phyloP scores from a whole-genome alignment of 1,139 yeast species.

The Magnusiomyces suaveolens region DNA sequence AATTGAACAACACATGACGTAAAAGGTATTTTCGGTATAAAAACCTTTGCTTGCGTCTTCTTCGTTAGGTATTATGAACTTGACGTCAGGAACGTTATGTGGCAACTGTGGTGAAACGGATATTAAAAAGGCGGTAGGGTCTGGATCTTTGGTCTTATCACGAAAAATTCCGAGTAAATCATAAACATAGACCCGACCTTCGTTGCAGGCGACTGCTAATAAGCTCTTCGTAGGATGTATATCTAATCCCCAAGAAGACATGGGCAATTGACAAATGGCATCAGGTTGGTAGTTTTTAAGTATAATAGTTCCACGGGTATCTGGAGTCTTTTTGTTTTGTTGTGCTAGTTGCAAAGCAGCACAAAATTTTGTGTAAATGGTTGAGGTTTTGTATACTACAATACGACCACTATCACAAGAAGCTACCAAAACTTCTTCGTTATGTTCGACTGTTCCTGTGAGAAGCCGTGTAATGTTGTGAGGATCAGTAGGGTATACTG shows the following conservation, averaged over 20 bases:
- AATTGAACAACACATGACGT: slow-evolving; percentile 23
- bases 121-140: background rate
- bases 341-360: background rate
- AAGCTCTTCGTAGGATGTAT: slow-evolving; percentile 33
- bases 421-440: slow-evolving; percentile 37
- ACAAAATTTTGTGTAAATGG: slow-evolving; percentile 7
- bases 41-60: slow-evolving; percentile 10
- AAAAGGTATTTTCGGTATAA: slow-evolving; percentile 15
- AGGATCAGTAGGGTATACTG: slow-evolving; percentile 34
- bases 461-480: slow-evolving; percentile 47
- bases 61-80: slow-evolving; percentile 32
- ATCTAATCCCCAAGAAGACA: slow-evolving; percentile 64
- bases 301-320: background rate
- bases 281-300: background rate
- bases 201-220: slow-evolving; percentile 50
- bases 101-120: slow-evolving; percentile 36
- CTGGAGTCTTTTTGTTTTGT: background rate
- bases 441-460: slow-evolving; percentile 19
- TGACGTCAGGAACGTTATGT: slow-evolving; percentile 54
- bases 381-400: slow-evolving; percentile 37
- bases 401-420: slow-evolving; percentile 53
- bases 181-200: slow-evolving; percentile 40
- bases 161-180: slow-evolving; percentile 22
- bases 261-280: slow-evolving; percentile 7
- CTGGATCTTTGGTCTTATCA: background rate